Evolutionary conservation across 768 basidiomycete genomes (phyloP).

Genomic region (Asterophora lycoperdoides): DNA sequence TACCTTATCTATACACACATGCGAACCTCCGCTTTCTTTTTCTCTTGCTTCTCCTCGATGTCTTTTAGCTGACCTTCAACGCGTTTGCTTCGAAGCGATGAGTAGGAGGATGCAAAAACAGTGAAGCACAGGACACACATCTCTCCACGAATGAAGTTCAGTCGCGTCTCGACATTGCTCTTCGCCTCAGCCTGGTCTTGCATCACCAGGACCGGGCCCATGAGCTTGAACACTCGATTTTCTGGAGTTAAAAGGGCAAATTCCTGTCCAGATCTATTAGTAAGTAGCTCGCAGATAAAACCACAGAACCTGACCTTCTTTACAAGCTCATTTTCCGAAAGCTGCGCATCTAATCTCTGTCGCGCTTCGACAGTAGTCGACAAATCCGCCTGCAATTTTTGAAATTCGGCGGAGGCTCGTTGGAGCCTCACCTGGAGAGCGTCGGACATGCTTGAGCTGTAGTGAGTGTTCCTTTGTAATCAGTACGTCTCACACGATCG

Average conservation of each 20-base stretch:
- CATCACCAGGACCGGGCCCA: conserved; percentile 86
- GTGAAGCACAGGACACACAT: conserved; percentile 52
- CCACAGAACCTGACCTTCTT: conserved; percentile 56
- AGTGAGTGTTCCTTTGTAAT: not conserved
- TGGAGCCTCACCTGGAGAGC: conserved; percentile 62
- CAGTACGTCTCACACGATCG: no score
- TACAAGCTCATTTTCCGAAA: conserved; percentile 88
- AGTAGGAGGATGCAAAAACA: not conserved
- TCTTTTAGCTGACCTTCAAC: conserved; percentile 83
- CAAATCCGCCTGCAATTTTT: conserved; percentile 76
- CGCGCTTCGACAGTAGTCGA: conserved; percentile 70
- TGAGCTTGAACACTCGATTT: conserved; percentile 84
- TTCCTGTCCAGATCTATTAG: conserved; percentile 52
- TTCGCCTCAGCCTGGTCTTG: conserved; percentile 89
- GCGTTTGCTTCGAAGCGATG: conserved; percentile 46
- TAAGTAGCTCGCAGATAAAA: not conserved
- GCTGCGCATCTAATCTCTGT: conserved; percentile 85
- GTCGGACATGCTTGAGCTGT: conserved; percentile 10
- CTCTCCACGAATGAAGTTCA: conserved; percentile 85
- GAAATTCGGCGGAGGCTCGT: conserved; percentile 66
- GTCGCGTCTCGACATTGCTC: conserved; percentile 80
- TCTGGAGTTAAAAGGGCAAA: conserved; percentile 67
- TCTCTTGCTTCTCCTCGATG: conserved; percentile 67
- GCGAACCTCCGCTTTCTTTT: conserved; percentile 77
- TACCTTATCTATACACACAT: conserved; percentile 5